Evolutionary conservation across 2,329 filamentous ascomycete species (phyloP).

Genomic region (Lasiodiplodia gonubiensis): DNA sequence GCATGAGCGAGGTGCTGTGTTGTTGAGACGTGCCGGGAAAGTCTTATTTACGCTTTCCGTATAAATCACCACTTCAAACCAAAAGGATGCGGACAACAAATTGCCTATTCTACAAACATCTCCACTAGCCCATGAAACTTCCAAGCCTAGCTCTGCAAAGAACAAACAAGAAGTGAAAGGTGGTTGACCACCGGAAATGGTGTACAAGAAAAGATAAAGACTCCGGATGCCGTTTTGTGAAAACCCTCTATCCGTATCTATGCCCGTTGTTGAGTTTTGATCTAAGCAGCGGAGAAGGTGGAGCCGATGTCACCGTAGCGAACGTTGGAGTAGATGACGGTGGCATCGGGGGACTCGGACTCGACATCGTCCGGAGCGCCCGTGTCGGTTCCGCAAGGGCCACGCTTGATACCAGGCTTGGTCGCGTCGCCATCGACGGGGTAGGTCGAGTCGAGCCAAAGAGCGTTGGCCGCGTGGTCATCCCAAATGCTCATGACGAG

Average conservation of each 20-base stretch:
- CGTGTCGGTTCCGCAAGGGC: conserved; percentile 45
- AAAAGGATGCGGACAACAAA: background rate
- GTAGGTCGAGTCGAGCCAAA: conserved; percentile 74
- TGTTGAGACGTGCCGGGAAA: too few species aligned
- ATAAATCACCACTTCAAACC: background rate
- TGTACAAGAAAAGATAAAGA: conserved; percentile 11
- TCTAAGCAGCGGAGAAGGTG: conserved; percentile 38
- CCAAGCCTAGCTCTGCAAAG: background rate
- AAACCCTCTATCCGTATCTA: conserved; percentile 9
- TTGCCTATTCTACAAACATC: background rate
- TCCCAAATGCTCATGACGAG: conserved; percentile 62
- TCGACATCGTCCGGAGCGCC: conserved; percentile 47
- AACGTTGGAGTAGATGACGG: conserved; percentile 49
- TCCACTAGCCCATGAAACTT: background rate
- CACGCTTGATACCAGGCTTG: conserved; percentile 44
- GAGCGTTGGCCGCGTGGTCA: conserved; percentile 72
- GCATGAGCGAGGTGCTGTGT: too few species aligned
- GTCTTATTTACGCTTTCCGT: too few species aligned
- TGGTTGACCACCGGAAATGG: background rate
- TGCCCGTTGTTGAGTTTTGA: background rate
- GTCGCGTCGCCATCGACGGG: conserved; percentile 51
- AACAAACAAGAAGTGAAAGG: background rate
- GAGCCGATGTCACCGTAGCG: conserved; percentile 48
- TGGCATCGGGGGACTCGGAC: conserved; percentile 41
- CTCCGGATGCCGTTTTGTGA: background rate